These are phyloP conservation scores for Solanum chiquidenum DNA, from an alignment of 257 asterid species.

Conservation along the genomic window DNA sequence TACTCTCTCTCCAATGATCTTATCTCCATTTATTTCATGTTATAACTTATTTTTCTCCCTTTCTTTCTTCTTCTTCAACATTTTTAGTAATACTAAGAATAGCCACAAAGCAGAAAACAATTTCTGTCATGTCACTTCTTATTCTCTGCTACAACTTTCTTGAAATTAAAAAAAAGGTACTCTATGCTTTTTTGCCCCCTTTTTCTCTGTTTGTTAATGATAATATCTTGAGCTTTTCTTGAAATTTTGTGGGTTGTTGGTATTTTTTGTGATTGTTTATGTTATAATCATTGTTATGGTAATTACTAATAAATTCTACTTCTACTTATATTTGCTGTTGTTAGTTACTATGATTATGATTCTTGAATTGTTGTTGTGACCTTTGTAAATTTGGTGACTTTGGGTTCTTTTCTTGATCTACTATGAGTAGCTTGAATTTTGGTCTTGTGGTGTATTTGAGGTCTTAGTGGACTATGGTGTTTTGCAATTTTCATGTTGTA, in stretches of 20 bases:
- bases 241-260: background rate
- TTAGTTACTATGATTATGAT: background rate
- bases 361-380: background rate
- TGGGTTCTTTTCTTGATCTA: background rate
- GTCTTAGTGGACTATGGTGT: background rate
- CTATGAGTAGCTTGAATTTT: background rate
- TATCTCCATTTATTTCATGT: conserved; percentile 40
- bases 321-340: background rate
- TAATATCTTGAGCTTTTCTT: background rate
- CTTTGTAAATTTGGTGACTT: background rate
- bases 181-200: background rate
- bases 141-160: conserved; percentile 16
- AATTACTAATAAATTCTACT: background rate
- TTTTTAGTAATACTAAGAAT: conserved; percentile 36
- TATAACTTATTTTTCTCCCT: background rate
- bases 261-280: background rate
- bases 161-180: background rate
- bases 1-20: conserved; percentile 42
- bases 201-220: background rate
- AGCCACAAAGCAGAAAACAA: background rate
- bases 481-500: background rate
- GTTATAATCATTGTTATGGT: background rate
- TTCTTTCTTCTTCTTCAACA: conserved; percentile 11
- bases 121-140: conserved; percentile 40
- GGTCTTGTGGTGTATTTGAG: background rate